These are phyloP conservation scores for Rhamnella rubrinervis DNA, from an alignment of 331 rosid genomes.

Conservation along the genomic window DNA sequence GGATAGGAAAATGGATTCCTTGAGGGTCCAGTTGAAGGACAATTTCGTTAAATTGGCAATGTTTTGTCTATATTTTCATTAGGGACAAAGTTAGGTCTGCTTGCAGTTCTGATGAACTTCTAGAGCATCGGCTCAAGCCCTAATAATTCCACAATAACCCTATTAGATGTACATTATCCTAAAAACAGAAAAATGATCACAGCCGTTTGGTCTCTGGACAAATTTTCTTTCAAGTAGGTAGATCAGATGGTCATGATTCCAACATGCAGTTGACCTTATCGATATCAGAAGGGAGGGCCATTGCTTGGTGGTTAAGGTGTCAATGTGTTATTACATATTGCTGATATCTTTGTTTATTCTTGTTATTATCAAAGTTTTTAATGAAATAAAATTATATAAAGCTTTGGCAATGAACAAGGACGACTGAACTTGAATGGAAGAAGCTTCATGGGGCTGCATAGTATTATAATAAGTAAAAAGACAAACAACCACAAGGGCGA, in stretches of 20 bases:
- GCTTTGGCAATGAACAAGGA: not conserved
- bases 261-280: slow-evolving; percentile 19
- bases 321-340: not conserved
- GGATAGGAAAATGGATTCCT: not conserved
- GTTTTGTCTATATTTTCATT: not conserved
- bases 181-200: slow-evolving; percentile 4
- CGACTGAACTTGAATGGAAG: not conserved
- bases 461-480: not conserved
- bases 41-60: slow-evolving; percentile 1
- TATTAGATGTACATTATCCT: slow-evolving; percentile 9
- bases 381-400: not conserved
- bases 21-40: slow-evolving; percentile 13
- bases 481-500: not conserved
- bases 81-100: slow-evolving; percentile 24
- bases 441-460: slow-evolving; percentile 13
- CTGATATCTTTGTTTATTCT: slow-evolving; percentile 9
- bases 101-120: slow-evolving; percentile 27
- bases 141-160: not conserved
- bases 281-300: not conserved
- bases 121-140: slow-evolving; percentile 18
- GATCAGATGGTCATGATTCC: slow-evolving; percentile 10
- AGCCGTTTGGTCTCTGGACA: not conserved
- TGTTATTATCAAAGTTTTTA: not conserved
- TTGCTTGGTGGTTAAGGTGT: slow-evolving; percentile 32
- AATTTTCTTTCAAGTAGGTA: not conserved